These are phyloP conservation scores for Massariosphaeria phaeospora DNA, from an alignment of 495 filamentous ascomycete genomes.

Conservation along the genomic window DNA sequence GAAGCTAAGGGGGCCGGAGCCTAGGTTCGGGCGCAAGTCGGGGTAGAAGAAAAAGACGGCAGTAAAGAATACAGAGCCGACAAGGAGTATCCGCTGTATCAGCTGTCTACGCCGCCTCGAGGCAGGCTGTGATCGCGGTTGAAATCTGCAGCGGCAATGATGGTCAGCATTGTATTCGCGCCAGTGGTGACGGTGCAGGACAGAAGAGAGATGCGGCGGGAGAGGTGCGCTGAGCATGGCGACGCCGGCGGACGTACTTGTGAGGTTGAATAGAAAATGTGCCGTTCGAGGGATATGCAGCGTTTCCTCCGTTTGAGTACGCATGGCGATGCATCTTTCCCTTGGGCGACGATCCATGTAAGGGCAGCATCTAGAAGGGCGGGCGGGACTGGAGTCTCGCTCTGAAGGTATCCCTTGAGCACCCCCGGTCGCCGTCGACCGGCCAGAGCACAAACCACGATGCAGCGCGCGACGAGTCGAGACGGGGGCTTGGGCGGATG, in stretches of 20 bases:
- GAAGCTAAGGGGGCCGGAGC: slow-evolving; percentile 61
- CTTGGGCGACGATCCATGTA: slow-evolving; percentile 34
- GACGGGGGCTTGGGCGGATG: background rate
- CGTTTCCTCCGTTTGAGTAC: slow-evolving; percentile 73
- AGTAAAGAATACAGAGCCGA: slow-evolving; percentile 53
- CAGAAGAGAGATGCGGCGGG: background rate
- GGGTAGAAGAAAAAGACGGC: slow-evolving; percentile 65
- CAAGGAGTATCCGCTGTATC: slow-evolving; percentile 57
- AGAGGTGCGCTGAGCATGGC: slow-evolving; percentile 5
- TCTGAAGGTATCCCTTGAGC: slow-evolving; percentile 31
- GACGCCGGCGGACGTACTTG: slow-evolving; percentile 54
- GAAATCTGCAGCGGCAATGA: slow-evolving; percentile 58
- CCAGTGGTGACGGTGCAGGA: slow-evolving; percentile 11
- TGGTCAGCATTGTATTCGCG: slow-evolving; percentile 26
- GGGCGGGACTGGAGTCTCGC: background rate
- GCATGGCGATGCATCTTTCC: slow-evolving; percentile 58
- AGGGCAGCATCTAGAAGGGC: slow-evolving; percentile 36
- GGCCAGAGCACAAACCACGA: slow-evolving; percentile 19
- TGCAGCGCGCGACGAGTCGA: slow-evolving; percentile 4
- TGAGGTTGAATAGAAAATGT: slow-evolving; percentile 88
- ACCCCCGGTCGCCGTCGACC: slow-evolving; percentile 30
- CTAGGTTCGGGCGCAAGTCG: slow-evolving; percentile 62
- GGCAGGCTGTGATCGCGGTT: slow-evolving; percentile 73
- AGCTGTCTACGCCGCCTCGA: slow-evolving; percentile 67
- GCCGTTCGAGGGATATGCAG: slow-evolving; percentile 53